Base-by-base conservation (phyloP, 192 early-diverging fungal genomes). In the Linnemannia zychae region DNA sequence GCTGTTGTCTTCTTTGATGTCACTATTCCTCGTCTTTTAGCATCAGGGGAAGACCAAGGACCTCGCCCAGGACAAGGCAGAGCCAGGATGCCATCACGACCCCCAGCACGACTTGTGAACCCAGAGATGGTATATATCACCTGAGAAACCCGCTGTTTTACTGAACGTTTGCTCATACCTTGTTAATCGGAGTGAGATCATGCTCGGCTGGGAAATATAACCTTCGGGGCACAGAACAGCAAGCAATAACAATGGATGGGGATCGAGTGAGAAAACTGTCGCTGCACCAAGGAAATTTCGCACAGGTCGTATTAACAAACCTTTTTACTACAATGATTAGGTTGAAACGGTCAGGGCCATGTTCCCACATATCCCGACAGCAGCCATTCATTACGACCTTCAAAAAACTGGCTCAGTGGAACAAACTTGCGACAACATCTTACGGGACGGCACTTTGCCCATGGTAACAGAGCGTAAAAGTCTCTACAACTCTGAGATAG, bases 361-460 rank as follows among this genome's bases (percentile, higher is more conserved):
- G 96, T 97, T 97, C 68, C 96, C 96, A 11, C 89, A 95, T 75
- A 94, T 96, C 50, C 93, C 94, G 7, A 90, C 92, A 28, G 90
- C 93, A 28, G 93, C 95, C 38, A 95, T 97, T 67, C 89, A 92
- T 24, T 91, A 90, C 16, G 95, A 96, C 80, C 89, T 97, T 28
- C 91, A 94, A 72, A 93, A 93, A 40, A 96, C 95, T 18, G 95
- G 96, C n/a, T 95, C 94, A 16, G 94, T 96, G 28, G 94, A 95
- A 65, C 89, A 92, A 67, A 96, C 95, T 24, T 94, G 93, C 71
- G 95, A 97, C 75, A 95, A 96, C 82, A 94, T 95, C 60, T 87
- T 96, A 38, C 90, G 92, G 38, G 90, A 96, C 40, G 88, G 89
- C 15, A 57, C 74, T 7, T 80, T 93, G 36, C 91, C 91, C 34